Conservation (phyloP, 2,329 filamentous ascomycete genomes). For the Diaporthe citriasiana region DNA sequence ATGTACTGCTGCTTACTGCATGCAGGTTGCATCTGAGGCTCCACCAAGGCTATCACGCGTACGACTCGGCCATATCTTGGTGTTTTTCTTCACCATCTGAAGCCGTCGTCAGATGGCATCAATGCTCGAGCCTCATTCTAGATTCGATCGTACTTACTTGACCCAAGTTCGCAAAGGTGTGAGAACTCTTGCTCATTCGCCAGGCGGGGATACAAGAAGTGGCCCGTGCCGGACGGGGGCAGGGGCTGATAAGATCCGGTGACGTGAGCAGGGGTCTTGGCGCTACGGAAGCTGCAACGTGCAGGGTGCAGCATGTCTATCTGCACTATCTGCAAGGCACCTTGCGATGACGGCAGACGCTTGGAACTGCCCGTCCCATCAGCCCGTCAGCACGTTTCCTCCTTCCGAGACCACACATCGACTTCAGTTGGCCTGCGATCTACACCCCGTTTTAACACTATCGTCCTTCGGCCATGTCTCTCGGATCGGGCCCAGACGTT, state of each 20-base stretch:
- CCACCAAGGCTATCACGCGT: background rate
- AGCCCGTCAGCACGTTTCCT: conserved; percentile 18
- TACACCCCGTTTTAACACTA: background rate
- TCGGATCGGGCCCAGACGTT: background rate
- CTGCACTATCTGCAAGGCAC: conserved; percentile 31
- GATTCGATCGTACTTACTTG: no score
- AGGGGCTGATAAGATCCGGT: conserved; percentile 29
- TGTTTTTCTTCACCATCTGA: background rate
- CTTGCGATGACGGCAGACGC: conserved; percentile 13
- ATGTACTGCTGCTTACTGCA: conserved; percentile 3
- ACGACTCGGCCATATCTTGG: background rate
- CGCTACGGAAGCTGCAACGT: conserved; percentile 11
- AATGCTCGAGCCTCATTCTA: background rate
- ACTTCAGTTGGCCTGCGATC: background rate
- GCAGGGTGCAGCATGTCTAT: background rate
- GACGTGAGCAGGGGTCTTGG: conserved; percentile 32
- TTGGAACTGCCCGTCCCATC: background rate
- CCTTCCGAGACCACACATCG: background rate
- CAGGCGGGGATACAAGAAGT: background rate
- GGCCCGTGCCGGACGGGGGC: conserved; percentile 23
- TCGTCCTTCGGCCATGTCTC: background rate
- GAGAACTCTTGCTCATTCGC: background rate
- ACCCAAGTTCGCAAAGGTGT: no score
- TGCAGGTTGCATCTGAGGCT: background rate
- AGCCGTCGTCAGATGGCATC: background rate